Conservation (phyloP, 768 basidiomycete genomes). For the Lactifluus hygrophoroides region DNA sequence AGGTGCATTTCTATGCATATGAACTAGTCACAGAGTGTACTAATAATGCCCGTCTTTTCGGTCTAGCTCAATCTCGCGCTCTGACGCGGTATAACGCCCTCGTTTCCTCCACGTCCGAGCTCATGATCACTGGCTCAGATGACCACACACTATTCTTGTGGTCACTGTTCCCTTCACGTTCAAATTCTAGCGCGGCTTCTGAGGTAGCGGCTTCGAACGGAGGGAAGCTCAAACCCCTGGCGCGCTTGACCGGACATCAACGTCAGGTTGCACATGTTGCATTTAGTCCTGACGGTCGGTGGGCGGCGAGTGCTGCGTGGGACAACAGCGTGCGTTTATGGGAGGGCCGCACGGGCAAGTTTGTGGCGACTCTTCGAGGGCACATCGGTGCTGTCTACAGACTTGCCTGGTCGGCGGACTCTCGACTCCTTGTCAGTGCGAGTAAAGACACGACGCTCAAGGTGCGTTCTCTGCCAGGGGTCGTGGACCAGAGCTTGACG, state of each 20-base stretch:
- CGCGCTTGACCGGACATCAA: slow-evolving; percentile 89
- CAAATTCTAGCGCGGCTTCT: slow-evolving; percentile 29
- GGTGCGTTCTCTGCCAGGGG: slow-evolving; percentile 36
- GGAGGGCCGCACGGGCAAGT: slow-evolving; percentile 81
- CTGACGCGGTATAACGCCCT: slow-evolving; percentile 68
- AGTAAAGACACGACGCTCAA: slow-evolving; percentile 96
- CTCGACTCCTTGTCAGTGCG: slow-evolving; percentile 83
- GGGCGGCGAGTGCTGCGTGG: slow-evolving; percentile 87
- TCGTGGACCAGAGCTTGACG: background rate
- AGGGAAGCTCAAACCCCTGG: slow-evolving; percentile 56
- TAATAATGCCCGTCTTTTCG: background rate
- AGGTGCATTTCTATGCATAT: slow-evolving; percentile 37
- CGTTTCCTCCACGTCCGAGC: slow-evolving; percentile 56
- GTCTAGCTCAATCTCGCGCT: slow-evolving; percentile 67
- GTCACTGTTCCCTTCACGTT: slow-evolving; percentile 59
- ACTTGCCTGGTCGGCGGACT: slow-evolving; percentile 92
- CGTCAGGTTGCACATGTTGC: slow-evolving; percentile 89
- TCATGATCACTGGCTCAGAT: slow-evolving; percentile 92
- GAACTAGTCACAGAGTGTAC: background rate
- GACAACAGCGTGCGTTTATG: slow-evolving; percentile 88
- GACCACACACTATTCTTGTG: slow-evolving; percentile 98
- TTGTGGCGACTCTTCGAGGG: slow-evolving; percentile 82
- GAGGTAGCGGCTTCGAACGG: slow-evolving; percentile 30
- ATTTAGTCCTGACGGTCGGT: slow-evolving; percentile 89
- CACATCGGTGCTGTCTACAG: slow-evolving; percentile 94